A percentile compares a stretch with the other conserved stretches of the same genome.
phyloP scores from a whole-genome alignment of 2,329 filamentous ascomycete genomes.

The Davidsoniella australis region DNA sequence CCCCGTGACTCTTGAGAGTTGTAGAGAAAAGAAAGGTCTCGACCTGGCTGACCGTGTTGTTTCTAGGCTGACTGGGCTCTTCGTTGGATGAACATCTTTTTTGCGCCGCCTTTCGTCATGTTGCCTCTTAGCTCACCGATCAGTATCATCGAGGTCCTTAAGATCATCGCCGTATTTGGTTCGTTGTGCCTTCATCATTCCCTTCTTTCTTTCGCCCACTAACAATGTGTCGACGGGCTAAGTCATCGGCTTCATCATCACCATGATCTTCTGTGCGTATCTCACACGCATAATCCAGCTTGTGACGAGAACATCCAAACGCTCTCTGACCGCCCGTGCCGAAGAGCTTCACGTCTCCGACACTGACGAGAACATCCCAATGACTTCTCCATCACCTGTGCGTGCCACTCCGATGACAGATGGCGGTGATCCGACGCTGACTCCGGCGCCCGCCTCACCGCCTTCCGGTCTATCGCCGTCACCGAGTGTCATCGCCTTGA shows the following conservation, averaged over 20 bases:
- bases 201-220: neutral
- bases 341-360: conserved; percentile 26
- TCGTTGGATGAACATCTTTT: conserved; percentile 41
- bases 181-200: conserved; percentile 15
- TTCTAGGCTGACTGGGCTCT: conserved; percentile 37
- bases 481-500: conserved; percentile 14
- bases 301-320: conserved; percentile 33
- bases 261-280: conserved; percentile 35
- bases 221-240: neutral
- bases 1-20: too few relatives aligned
- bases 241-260: conserved; percentile 38
- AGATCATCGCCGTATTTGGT: conserved; percentile 44
- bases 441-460: conserved; percentile 4
- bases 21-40: too few relatives aligned
- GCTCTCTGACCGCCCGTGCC: conserved; percentile 31
- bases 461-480: conserved; percentile 12
- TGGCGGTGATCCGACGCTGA: neutral
- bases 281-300: conserved; percentile 36
- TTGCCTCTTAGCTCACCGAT: conserved; percentile 39
- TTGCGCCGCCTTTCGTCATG: conserved; percentile 41
- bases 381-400: conserved; percentile 18
- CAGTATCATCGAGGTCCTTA: conserved; percentile 34
- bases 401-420: neutral
- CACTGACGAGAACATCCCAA: conserved; percentile 29
- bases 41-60: neutral